phyloP scores from a whole-genome alignment of 805 yeast genomes.

The Suhomyces faveliae region DNA sequence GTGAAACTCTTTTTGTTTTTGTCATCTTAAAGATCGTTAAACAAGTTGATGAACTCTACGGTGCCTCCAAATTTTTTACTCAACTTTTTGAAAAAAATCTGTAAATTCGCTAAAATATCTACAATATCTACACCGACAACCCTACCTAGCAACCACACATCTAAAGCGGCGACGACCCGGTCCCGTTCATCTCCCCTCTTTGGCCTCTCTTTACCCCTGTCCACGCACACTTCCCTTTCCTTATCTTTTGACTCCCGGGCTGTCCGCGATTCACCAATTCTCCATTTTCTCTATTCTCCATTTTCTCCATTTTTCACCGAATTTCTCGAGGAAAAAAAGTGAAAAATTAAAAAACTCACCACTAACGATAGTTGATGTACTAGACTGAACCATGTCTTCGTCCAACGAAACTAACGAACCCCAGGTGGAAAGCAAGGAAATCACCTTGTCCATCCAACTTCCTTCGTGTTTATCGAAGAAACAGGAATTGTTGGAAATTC shows the following conservation, averaged over 20 bases:
- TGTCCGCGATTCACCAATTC: too few species aligned
- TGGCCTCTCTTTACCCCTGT: too few species aligned
- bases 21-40: too few species aligned
- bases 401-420: constrained; percentile 4
- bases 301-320: background rate
- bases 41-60: too few species aligned
- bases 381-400: constrained; percentile 1
- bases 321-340: background rate
- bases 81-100: background rate
- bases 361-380: constrained; percentile 1
- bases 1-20: too few species aligned
- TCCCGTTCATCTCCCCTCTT: too few species aligned
- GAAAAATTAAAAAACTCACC: background rate
- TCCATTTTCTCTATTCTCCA: too few species aligned
- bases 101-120: background rate
- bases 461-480: constrained; percentile 18
- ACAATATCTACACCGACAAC: background rate
- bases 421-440: constrained; percentile 14
- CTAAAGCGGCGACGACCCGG: too few species aligned
- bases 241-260: too few species aligned
- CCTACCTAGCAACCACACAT: too few species aligned
- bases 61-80: too few species aligned
- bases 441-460: constrained; percentile 22
- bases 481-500: constrained; percentile 26
- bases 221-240: too few species aligned